These are phyloP conservation scores for Pilatotrama ljubarskyi DNA, from an alignment of 768 basidiomycete genomes.

Conservation along the genomic window DNA sequence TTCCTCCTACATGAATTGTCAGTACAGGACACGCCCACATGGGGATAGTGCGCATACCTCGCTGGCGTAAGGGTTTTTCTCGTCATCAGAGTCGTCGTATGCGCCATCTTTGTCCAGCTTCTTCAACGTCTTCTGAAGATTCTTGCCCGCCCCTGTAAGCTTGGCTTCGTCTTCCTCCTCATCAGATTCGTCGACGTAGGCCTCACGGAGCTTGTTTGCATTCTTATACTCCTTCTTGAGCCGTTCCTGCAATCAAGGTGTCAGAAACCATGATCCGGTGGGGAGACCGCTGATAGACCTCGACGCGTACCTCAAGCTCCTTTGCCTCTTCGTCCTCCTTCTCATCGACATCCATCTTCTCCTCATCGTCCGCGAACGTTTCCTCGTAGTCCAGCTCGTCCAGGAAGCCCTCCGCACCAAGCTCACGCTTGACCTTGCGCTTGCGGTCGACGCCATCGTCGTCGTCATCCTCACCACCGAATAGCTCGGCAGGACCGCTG, in stretches of 20 bases:
- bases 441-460: constrained; percentile 45
- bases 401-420: constrained; percentile 75
- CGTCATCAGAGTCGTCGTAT: constrained; percentile 78
- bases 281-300: too few species aligned
- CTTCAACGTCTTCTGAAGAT: constrained; percentile 83
- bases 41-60: constrained; percentile 48
- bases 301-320: constrained; percentile 64
- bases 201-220: constrained; percentile 74
- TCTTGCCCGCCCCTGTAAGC: constrained; percentile 69
- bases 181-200: constrained; percentile 71
- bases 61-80: constrained; percentile 80
- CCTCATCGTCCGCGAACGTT: constrained; percentile 87
- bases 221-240: constrained; percentile 78
- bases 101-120: constrained; percentile 80
- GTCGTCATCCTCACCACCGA: constrained; percentile 66
- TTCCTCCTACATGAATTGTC: constrained; percentile 47
- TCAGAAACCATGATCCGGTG: not conserved
- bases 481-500: constrained; percentile 58
- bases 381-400: constrained; percentile 85
- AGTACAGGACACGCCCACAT: not conserved
- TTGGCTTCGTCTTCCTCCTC: constrained; percentile 66
- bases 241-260: constrained; percentile 56
- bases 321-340: constrained; percentile 84
- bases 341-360: constrained; percentile 64
- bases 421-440: constrained; percentile 53